phyloP scores from a whole-genome alignment of 2,329 filamentous ascomycete genomes.

The Trichoderma koningii region DNA sequence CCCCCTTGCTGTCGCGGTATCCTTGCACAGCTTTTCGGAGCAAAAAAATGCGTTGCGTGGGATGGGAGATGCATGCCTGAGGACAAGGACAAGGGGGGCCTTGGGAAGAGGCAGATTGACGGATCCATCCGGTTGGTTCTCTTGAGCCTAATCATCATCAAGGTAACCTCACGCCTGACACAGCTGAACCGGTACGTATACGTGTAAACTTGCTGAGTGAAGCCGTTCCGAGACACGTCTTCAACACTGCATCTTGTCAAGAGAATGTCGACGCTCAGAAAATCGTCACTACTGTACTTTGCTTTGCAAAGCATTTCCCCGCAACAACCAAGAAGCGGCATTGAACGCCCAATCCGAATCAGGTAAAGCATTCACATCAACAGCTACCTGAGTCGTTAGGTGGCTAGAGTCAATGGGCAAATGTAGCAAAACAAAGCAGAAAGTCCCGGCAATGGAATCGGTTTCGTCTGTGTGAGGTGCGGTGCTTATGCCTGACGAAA shows the following conservation, averaged over 20 bases:
- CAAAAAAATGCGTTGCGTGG: slow-evolving; percentile 16
- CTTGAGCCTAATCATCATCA: background rate
- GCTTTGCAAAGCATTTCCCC: too few species aligned
- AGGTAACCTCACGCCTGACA: slow-evolving; percentile 25
- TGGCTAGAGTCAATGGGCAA: background rate
- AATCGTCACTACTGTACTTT: too few species aligned
- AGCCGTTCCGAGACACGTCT: background rate
- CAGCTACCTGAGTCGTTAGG: background rate
- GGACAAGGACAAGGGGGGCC: background rate
- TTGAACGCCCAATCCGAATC: background rate
- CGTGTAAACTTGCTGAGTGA: background rate
- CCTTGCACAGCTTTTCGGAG: slow-evolving; percentile 9
- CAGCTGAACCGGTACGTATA: background rate
- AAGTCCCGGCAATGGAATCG: too few species aligned
- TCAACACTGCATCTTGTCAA: background rate
- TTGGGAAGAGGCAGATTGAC: slow-evolving; percentile 24
- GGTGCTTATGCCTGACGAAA: background rate
- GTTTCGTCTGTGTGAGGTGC: background rate
- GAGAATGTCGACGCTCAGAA: background rate
- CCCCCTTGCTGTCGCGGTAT: background rate
- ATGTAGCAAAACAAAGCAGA: too few species aligned
- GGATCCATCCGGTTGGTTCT: slow-evolving; percentile 23
- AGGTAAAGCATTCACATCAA: background rate
- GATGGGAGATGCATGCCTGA: slow-evolving; percentile 16
- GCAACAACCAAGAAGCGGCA: too few species aligned